Percentiles rank a stretch among this genome's conserved stretches.
These are phyloP conservation scores for Podospora appendiculata DNA, from an alignment of 495 filamentous ascomycete species.

Conservation along the genomic window DNA sequence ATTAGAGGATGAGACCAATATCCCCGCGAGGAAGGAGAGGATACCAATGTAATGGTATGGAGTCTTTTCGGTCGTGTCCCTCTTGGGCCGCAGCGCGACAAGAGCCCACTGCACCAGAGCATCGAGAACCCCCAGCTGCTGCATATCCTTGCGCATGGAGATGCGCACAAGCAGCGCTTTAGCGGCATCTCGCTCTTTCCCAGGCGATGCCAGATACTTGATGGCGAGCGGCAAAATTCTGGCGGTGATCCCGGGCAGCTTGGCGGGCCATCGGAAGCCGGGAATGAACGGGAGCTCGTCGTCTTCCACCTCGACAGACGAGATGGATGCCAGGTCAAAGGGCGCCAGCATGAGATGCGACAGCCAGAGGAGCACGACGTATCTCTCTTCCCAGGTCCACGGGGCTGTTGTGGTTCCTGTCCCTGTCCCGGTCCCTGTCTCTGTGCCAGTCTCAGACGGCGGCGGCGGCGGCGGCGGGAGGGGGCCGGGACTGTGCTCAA, in stretches of 20 bases:
- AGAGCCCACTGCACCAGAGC: constrained; percentile 63
- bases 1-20: constrained; percentile 47
- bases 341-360: constrained; percentile 88
- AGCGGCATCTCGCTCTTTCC: constrained; percentile 84
- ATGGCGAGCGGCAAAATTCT: constrained; percentile 65
- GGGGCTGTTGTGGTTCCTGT: background rate
- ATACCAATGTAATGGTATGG: constrained; percentile 58
- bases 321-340: constrained; percentile 83
- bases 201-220: constrained; percentile 60
- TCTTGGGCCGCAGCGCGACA: constrained; percentile 36
- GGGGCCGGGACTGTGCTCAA: constrained; percentile 15
- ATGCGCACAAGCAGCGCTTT: constrained; percentile 73
- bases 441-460: background rate
- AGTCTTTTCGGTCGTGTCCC: constrained; percentile 19
- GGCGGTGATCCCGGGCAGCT: constrained; percentile 60
- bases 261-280: constrained; percentile 38
- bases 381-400: constrained; percentile 80
- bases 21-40: constrained; percentile 67
- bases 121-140: constrained; percentile 59
- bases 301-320: constrained; percentile 45
- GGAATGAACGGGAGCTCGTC: constrained; percentile 21
- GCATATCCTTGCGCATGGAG: constrained; percentile 82
- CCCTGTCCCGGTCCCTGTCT: background rate
- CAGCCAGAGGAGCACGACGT: constrained; percentile 84
- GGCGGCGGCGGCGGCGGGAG: too few relatives aligned